These are phyloP conservation scores for Diutina pseudorugosa DNA, from an alignment of 1,139 yeast species.

Conservation along the genomic window DNA sequence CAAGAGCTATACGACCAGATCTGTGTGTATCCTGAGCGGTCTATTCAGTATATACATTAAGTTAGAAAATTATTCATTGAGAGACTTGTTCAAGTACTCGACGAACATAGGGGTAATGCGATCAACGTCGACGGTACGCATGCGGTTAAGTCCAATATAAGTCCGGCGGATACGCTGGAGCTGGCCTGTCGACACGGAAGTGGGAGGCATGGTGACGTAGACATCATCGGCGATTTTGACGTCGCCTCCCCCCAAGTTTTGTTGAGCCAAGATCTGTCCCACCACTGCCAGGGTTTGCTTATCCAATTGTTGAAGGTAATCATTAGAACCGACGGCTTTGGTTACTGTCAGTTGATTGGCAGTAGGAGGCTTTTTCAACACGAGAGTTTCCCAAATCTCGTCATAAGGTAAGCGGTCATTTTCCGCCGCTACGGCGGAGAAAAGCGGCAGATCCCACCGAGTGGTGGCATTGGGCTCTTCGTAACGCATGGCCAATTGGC, in stretches of 20 bases:
- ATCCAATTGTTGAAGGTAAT: slow-evolving; percentile 74
- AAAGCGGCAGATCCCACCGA: slow-evolving; percentile 92
- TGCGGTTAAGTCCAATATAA: slow-evolving; percentile 65
- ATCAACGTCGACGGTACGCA: slow-evolving; percentile 56
- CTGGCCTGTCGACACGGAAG: slow-evolving; percentile 57
- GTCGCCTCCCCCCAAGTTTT: slow-evolving; percentile 43
- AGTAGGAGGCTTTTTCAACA: slow-evolving; percentile 47
- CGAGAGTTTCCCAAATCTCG: slow-evolving; percentile 62
- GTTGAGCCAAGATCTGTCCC: slow-evolving; percentile 44
- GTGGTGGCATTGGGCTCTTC: slow-evolving; percentile 86
- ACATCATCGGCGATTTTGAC: slow-evolving; percentile 28
- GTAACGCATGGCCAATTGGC: slow-evolving; percentile 68
- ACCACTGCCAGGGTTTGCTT: slow-evolving; percentile 55
- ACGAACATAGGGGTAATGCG: slow-evolving; percentile 63
- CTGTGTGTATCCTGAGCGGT: too few relatives aligned
- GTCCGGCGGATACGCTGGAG: slow-evolving; percentile 77
- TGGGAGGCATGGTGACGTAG: slow-evolving; percentile 50
- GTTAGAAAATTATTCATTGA: neutral
- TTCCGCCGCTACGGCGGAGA: slow-evolving; percentile 53
- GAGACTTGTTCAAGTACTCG: slow-evolving; percentile 49
- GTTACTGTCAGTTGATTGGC: slow-evolving; percentile 71
- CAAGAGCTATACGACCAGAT: too few relatives aligned
- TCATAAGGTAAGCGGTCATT: slow-evolving; percentile 45
- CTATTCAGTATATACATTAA: too few relatives aligned
- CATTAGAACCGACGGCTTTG: slow-evolving; percentile 60